Evolutionary conservation across 345 rosid genomes (phyloP).

Genomic region (Raphanus sativus): DNA sequence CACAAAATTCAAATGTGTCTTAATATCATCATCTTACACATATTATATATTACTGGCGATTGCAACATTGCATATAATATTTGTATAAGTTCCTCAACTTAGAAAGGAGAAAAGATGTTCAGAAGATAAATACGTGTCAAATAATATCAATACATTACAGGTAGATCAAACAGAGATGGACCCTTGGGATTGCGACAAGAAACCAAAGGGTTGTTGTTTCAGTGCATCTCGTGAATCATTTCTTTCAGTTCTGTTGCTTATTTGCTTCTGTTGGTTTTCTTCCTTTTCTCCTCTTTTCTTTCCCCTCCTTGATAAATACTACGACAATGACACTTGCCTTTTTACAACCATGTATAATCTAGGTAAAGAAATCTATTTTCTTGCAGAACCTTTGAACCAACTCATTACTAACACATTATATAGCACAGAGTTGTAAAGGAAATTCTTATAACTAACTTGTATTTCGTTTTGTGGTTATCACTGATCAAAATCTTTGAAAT

Average conservation of each 20-base stretch:
- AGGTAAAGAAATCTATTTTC: background rate
- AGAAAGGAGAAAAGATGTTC: slow-evolving; percentile 11
- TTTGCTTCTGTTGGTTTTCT: background rate
- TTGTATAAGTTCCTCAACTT: slow-evolving; percentile 3
- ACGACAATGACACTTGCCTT: slow-evolving; percentile 4
- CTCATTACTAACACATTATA: background rate
- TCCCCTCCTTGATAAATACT: slow-evolving; percentile 12
- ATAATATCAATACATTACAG: slow-evolving; percentile 18
- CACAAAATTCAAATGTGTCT: background rate
- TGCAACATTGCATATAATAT: no score
- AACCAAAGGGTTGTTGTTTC: slow-evolving; percentile 25
- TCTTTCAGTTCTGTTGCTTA: slow-evolving; percentile 3
- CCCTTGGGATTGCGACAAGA: slow-evolving; percentile 32
- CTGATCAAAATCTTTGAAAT: background rate
- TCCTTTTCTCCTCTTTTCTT: background rate
- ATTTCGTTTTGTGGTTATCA: background rate
- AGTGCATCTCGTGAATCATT: slow-evolving; percentile 34
- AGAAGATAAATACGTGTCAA: slow-evolving; percentile 21
- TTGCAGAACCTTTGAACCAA: background rate
- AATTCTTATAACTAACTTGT: background rate
- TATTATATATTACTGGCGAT: no score
- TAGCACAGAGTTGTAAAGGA: background rate
- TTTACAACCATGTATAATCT: background rate
- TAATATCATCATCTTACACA: background rate
- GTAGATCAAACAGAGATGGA: slow-evolving; percentile 27